Conservation (phyloP, 108 stramenopile species). For the Nitzschia palea region DNA sequence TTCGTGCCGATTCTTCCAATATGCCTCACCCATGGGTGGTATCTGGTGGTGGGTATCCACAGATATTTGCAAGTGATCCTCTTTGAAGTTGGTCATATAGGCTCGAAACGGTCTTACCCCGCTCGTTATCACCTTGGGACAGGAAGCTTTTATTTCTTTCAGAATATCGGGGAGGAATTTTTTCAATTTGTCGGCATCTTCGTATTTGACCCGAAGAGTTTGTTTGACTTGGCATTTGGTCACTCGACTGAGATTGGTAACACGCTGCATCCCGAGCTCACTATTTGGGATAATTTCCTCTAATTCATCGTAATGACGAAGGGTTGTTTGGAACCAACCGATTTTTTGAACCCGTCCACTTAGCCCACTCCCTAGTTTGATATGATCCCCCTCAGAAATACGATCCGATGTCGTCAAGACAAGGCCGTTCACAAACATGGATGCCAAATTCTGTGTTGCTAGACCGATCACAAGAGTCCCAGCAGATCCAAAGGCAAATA, state of each 20-base stretch:
- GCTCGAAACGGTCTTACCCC: constrained; percentile 62
- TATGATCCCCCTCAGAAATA: constrained; percentile 56
- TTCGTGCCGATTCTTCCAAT: constrained; percentile 47
- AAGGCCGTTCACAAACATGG: constrained; percentile 57
- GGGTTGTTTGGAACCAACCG: constrained; percentile 51
- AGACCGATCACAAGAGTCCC: constrained; percentile 56
- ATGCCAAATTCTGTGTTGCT: constrained; percentile 22
- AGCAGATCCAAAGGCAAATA: constrained; percentile 63
- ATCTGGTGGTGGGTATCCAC: constrained; percentile 52
- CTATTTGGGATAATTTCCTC: constrained; percentile 58
- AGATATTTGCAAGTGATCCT: constrained; percentile 43
- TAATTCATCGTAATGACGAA: constrained; percentile 45
- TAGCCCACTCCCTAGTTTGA: constrained; percentile 61
- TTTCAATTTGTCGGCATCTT: constrained; percentile 55
- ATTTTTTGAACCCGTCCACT: constrained; percentile 43
- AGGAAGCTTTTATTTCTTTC: constrained; percentile 51
- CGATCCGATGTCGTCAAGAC: constrained; percentile 52
- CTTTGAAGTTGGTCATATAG: constrained; percentile 42
- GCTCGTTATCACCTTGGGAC: constrained; percentile 61
- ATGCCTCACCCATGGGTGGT: constrained; percentile 44
- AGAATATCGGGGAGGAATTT: constrained; percentile 50
- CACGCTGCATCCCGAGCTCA: constrained; percentile 44
- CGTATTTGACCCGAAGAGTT: constrained; percentile 54
- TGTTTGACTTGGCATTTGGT: constrained; percentile 64
- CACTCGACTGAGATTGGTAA: constrained; percentile 53